Percentiles rank a stretch among this genome's conserved stretches.
Conservation (phyloP, 2,329 filamentous ascomycete species). For the Thielaviopsis euricoi region DNA sequence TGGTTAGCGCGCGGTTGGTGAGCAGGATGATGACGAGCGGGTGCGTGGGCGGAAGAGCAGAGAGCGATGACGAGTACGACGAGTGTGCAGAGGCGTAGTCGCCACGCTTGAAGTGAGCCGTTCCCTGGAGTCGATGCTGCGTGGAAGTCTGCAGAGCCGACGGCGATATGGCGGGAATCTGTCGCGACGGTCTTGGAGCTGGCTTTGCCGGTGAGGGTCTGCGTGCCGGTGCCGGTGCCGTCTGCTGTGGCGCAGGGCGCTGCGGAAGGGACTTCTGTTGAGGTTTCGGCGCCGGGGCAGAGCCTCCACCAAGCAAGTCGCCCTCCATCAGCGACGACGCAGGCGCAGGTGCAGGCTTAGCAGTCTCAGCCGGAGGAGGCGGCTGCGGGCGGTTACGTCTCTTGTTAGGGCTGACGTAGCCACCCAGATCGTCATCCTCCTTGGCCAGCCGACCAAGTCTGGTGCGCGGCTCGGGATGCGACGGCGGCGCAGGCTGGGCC, state of each 20-base stretch:
- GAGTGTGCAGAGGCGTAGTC: constrained; percentile 79
- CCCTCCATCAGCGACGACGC: constrained; percentile 33
- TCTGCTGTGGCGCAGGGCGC: constrained; percentile 22
- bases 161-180: constrained; percentile 50
- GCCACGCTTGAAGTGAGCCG: constrained; percentile 82
- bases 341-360: constrained; percentile 22
- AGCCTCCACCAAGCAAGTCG: constrained; percentile 43
- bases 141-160: constrained; percentile 59
- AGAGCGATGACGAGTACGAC: constrained; percentile 63
- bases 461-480: constrained; percentile 16
- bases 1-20: constrained; percentile 79
- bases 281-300: constrained; percentile 17
- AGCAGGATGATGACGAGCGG: constrained; percentile 78
- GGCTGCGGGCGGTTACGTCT: constrained; percentile 51
- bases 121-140: constrained; percentile 63
- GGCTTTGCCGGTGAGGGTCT: constrained; percentile 19
- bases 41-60: constrained; percentile 58
- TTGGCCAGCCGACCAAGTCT: constrained; percentile 56
- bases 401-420: constrained; percentile 74
- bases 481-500: constrained; percentile 24
- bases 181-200: constrained; percentile 34
- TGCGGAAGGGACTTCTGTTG: constrained; percentile 21
- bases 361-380: constrained; percentile 23
- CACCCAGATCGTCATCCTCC: constrained; percentile 67
- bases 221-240: constrained; percentile 6